These are phyloP conservation scores for Talaromyces ruber DNA, from an alignment of 495 filamentous ascomycete genomes.

Conservation along the genomic window DNA sequence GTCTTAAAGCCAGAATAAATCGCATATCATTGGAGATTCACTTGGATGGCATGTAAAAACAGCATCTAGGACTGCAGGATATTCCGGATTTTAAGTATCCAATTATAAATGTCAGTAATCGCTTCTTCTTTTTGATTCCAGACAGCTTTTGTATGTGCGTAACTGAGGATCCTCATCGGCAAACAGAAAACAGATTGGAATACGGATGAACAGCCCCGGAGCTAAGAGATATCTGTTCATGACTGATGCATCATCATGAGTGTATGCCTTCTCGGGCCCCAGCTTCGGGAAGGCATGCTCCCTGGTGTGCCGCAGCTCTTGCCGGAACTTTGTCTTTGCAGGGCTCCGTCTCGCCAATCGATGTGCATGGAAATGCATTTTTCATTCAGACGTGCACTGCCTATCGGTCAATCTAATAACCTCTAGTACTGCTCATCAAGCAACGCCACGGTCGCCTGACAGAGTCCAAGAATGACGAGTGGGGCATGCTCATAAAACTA, in stretches of 20 bases:
- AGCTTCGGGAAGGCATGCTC: neutral
- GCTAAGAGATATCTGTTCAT: neutral
- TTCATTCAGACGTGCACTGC: neutral
- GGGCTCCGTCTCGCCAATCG: neutral
- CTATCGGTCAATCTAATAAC: neutral
- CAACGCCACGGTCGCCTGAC: neutral
- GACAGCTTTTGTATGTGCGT: neutral
- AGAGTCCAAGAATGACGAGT: neutral
- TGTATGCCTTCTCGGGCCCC: neutral
- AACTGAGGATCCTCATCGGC: neutral
- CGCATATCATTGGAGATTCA: neutral
- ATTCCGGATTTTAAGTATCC: neutral
- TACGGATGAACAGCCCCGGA: neutral
- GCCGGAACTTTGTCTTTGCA: too few species aligned
- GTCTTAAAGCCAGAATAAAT: neutral
- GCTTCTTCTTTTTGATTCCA: neutral
- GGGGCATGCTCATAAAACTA: neutral
- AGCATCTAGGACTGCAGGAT: neutral
- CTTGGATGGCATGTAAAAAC: neutral
- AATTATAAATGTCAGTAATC: neutral
- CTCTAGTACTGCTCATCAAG: neutral
- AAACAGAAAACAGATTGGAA: neutral
- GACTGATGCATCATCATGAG: neutral
- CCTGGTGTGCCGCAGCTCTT: too few species aligned
- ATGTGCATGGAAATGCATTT: neutral